Evolutionary conservation across 2,329 filamentous ascomycete species (phyloP).

Genomic region (Ophiocordyceps robertsii): DNA sequence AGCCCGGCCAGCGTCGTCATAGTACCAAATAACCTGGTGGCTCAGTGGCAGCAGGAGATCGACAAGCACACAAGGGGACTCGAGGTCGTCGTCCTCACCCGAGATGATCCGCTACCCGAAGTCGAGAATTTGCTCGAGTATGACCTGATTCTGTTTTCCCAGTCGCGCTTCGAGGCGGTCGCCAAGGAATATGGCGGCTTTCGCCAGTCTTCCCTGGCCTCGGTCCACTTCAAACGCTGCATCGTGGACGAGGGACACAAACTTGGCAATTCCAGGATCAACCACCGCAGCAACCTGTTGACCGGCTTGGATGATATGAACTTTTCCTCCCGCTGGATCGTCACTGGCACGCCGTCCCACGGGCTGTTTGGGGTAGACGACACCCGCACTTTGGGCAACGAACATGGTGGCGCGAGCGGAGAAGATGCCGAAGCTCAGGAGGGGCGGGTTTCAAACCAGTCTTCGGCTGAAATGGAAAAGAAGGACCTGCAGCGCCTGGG

Average conservation of each 20-base stretch:
- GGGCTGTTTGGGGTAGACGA: conserved; percentile 58
- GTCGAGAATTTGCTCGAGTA: conserved; percentile 45
- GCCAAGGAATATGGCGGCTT: conserved; percentile 16
- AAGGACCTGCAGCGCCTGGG: conserved; percentile 55
- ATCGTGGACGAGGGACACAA: conserved; percentile 89
- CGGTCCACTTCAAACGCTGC: conserved; percentile 72
- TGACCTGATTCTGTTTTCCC: conserved; percentile 70
- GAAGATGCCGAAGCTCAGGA: background rate
- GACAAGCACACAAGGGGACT: conserved; percentile 59
- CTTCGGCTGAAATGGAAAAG: conserved; percentile 32
- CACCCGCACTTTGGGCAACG: background rate
- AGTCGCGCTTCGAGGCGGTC: conserved; percentile 55
- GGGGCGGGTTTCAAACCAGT: conserved; percentile 16
- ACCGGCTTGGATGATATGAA: conserved; percentile 38
- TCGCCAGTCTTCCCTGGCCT: conserved; percentile 46
- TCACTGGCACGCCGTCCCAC: conserved; percentile 79
- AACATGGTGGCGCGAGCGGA: conserved; percentile 4
- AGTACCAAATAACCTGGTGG: conserved; percentile 68
- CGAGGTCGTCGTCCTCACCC: conserved; percentile 48
- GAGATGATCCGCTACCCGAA: conserved; percentile 40
- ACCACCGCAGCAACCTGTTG: conserved; percentile 41
- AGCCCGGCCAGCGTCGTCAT: conserved; percentile 63
- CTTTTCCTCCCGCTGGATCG: conserved; percentile 70
- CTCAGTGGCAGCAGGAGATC: conserved; percentile 77
- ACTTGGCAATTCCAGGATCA: conserved; percentile 51